A percentile compares a stretch with the other conserved stretches of the same genome.
These are phyloP conservation scores for Botryobasidium botryosum DNA, from an alignment of 768 basidiomycete genomes.

Conservation along the genomic window DNA sequence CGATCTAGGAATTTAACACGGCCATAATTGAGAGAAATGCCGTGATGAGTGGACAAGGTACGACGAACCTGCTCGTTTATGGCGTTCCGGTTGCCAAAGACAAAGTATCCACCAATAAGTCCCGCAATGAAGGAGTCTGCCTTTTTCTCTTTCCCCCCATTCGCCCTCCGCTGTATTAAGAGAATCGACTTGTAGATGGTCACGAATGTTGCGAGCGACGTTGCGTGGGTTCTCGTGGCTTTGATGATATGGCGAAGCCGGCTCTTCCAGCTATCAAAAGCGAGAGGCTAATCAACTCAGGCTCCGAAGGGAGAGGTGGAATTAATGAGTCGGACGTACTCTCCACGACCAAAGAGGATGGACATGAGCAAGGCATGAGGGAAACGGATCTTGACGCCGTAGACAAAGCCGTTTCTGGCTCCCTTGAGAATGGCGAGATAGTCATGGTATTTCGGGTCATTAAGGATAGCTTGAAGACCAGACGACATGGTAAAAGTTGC, in stretches of 20 bases:
- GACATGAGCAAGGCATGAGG: conserved; percentile 97
- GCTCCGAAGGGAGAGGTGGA: neutral
- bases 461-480: too few species aligned
- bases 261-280: conserved; percentile 42
- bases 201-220: conserved; percentile 89
- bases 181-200: conserved; percentile 79
- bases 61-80: conserved; percentile 76
- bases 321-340: conserved; percentile 36
- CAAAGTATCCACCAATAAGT: conserved; percentile 75
- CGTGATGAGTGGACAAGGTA: conserved; percentile 3
- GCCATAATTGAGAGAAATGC: neutral
- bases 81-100: conserved; percentile 72
- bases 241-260: conserved; percentile 52
- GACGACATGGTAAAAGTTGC: too few species aligned
- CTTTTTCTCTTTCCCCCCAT: conserved; percentile 65
- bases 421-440: conserved; percentile 89
- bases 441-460: conserved; percentile 68
- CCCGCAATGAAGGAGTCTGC: conserved; percentile 87
- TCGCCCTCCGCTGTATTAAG: conserved; percentile 63
- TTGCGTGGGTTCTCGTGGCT: conserved; percentile 78
- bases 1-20: conserved; percentile 46
- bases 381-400: conserved; percentile 64
- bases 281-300: conserved; percentile 1
- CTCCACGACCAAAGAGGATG: conserved; percentile 78
- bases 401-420: conserved; percentile 52